Evolutionary conservation across 2,329 filamentous ascomycete genomes (phyloP).

Genomic region (Exophiala sp.): DNA sequence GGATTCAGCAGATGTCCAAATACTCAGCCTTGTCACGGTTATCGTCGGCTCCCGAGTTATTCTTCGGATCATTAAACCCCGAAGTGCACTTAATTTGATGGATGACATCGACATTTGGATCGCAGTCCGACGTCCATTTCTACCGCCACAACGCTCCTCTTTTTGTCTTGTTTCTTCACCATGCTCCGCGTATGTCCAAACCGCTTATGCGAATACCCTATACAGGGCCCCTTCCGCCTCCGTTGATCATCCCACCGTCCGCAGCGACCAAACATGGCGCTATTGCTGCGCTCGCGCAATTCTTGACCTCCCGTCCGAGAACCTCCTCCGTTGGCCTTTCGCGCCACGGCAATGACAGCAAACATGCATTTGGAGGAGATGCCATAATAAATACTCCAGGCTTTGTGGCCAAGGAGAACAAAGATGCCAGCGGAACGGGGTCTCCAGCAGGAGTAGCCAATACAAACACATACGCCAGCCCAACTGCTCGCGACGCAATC

Average conservation of each 20-base stretch:
- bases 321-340: constrained; percentile 12
- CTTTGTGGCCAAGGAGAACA: not conserved
- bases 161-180: constrained; percentile 11
- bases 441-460: too few relatives aligned
- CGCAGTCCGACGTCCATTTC: too few relatives aligned
- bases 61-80: too few relatives aligned
- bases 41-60: too few relatives aligned
- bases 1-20: too few relatives aligned
- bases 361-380: constrained; percentile 35
- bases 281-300: constrained; percentile 67
- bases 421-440: too few relatives aligned
- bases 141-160: too few relatives aligned
- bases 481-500: too few relatives aligned
- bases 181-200: constrained; percentile 54
- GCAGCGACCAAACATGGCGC: constrained; percentile 67
- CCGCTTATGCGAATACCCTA: constrained; percentile 84
- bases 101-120: constrained; percentile 11
- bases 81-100: not conserved
- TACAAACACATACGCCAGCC: too few relatives aligned
- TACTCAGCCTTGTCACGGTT: too few relatives aligned
- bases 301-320: constrained; percentile 56
- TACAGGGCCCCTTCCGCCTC: constrained; percentile 71
- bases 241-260: constrained; percentile 65
- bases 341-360: constrained; percentile 21
- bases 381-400: not conserved